These are phyloP conservation scores for Fusarium sulawesiense DNA, from an alignment of 2,329 filamentous ascomycete genomes.

Conservation along the genomic window DNA sequence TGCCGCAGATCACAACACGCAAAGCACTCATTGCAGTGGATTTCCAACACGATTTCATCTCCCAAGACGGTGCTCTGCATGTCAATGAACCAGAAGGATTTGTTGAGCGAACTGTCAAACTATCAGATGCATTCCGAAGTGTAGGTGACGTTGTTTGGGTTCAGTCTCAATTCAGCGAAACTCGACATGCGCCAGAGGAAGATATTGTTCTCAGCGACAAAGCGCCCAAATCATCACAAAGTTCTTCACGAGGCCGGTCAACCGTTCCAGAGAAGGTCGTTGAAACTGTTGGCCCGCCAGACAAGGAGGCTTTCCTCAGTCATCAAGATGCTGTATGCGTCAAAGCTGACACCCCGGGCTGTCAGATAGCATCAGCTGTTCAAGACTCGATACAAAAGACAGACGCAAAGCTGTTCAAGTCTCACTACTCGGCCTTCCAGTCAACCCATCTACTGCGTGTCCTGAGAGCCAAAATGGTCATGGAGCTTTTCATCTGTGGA, in stretches of 20 bases:
- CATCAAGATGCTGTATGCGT: slow-evolving; percentile 57
- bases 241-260: slow-evolving; percentile 26
- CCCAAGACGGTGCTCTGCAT: slow-evolving; percentile 73
- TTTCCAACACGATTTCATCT: slow-evolving; percentile 90
- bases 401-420: slow-evolving; percentile 72
- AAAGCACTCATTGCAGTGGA: slow-evolving; percentile 85
- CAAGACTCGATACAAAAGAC: slow-evolving; percentile 57
- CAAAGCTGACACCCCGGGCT: slow-evolving; percentile 57
- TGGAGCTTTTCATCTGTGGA: slow-evolving; percentile 89
- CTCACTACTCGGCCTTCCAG: slow-evolving; percentile 88
- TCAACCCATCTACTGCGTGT: slow-evolving; percentile 77
- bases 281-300: slow-evolving; percentile 31
- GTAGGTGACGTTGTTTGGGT: slow-evolving; percentile 85
- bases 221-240: slow-evolving; percentile 19
- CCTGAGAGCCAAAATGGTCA: slow-evolving; percentile 88
- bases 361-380: slow-evolving; percentile 58
- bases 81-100: slow-evolving; percentile 73
- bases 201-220: slow-evolving; percentile 60
- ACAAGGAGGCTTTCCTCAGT: slow-evolving; percentile 61
- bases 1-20: slow-evolving; percentile 68
- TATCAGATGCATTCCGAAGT: slow-evolving; percentile 79
- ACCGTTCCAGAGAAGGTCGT: slow-evolving; percentile 21
- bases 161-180: slow-evolving; percentile 76
- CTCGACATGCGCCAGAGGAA: slow-evolving; percentile 66
- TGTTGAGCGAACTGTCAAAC: slow-evolving; percentile 71